These are phyloP conservation scores for Sporobolomyces pararoseus DNA, from an alignment of 768 basidiomycete genomes.

Conservation along the genomic window DNA sequence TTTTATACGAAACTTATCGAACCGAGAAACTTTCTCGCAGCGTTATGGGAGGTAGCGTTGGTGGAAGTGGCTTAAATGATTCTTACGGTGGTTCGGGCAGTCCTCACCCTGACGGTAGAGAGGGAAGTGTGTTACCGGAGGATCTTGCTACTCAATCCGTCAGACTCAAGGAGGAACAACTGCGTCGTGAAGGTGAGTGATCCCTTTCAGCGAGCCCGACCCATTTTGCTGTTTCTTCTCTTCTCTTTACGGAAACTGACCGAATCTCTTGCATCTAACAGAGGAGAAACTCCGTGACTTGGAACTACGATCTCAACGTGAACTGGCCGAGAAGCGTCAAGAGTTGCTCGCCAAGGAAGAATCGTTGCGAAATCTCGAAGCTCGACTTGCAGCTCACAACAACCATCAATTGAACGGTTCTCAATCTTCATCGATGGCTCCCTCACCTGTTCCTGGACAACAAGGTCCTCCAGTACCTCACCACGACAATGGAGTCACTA, in stretches of 20 bases:
- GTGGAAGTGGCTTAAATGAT: neutral
- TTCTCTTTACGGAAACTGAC: constrained; percentile 1
- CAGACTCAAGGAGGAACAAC: constrained; percentile 97
- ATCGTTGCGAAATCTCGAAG: constrained; percentile 41
- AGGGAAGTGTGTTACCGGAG: constrained; percentile 66
- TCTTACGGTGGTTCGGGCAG: neutral
- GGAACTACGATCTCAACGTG: constrained; percentile 94
- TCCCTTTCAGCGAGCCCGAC: too few relatives aligned
- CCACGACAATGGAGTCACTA: neutral
- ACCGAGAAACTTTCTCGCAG: constrained; percentile 93
- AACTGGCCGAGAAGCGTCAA: constrained; percentile 96
- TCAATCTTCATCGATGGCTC: constrained; percentile 7
- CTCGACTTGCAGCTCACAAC: constrained; percentile 32
- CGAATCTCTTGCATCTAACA: neutral
- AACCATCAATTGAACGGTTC: constrained; percentile 14
- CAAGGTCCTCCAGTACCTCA: constrained; percentile 9
- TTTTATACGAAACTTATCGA: too few relatives aligned
- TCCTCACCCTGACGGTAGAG: constrained; percentile 61
- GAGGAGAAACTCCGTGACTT: constrained; percentile 78
- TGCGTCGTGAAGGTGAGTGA: constrained; percentile 67
- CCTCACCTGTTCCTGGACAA: neutral
- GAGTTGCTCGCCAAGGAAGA: constrained; percentile 95
- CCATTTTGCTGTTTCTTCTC: neutral
- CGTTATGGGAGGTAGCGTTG: constrained; percentile 55
- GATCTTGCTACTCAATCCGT: constrained; percentile 95